Evolutionary conservation across 1,284 basidiomycete genomes (phyloP), one percentile per base, ranked within the genome.

Genomic region (Peniophora sp.): DNA sequence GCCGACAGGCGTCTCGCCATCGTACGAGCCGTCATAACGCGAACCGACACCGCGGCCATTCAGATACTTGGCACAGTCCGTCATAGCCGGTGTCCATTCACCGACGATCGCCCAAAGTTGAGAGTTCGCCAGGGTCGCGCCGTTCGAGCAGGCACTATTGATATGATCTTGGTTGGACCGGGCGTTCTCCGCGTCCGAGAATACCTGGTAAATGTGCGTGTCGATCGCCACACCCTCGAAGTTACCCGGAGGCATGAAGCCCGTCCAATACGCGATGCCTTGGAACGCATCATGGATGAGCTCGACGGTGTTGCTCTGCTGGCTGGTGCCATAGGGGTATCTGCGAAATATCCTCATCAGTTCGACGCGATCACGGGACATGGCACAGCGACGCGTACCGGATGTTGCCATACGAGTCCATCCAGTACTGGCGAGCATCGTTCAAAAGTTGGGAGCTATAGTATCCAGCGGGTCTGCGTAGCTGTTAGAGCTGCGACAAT

Each of bases 221-320:
- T 97, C 94, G 68, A 97, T 76, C 20, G 85, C 78, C 22, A 95
- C 92, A 34, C 81, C 82, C 54, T 74, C 73, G 65, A 58, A 82
- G n/a, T 67, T 50, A 0, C 81, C 78, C 22, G 72, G 58, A 1
- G 74, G 72, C 74, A 88, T 75, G 62, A 85, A 88, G 42, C 81
- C 80, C 48, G 72, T 67, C 88, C 89, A 96, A 59, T 78, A 86
- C 52, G 73, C 78, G 32, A 92, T 69, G 32, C 80, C 72, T 64
- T 93, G 84, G 78, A 97, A 92, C 1, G 88, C 92, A 62, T 97
- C 95, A 60, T 90, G 84, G 49, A 96, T 78, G 52, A 92, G 72
- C 17, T 85, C 76, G 23, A 90, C 62, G 1, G 75, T 76, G 59
- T 83, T 78, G 58, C 83, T 82, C 60, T 80, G 64, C 55, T 75